A percentile compares a stretch with the other conserved stretches of the same genome.
Conservation (phyloP, 2,329 filamentous ascomycete genomes). For the Helicocarpus griseus region DNA sequence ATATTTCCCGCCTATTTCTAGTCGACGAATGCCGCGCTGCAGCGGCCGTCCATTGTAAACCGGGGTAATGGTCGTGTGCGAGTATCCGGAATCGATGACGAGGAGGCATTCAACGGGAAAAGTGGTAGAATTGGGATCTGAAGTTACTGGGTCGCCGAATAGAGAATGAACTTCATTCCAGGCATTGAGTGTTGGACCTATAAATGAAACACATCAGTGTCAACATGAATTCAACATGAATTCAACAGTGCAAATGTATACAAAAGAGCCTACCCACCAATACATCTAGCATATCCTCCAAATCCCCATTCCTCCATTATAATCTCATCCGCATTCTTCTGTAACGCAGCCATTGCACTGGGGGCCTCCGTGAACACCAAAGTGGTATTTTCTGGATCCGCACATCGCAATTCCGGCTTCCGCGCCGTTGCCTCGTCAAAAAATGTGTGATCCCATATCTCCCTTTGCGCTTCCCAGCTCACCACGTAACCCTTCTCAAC, state of each 20-base stretch:
- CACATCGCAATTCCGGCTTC: conserved; percentile 30
- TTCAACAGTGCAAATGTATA: not conserved
- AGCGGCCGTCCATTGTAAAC: conserved; percentile 71
- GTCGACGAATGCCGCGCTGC: conserved; percentile 68
- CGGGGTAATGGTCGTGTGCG: conserved; percentile 83
- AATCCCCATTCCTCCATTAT: conserved; percentile 97
- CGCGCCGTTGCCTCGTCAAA: conserved; percentile 59
- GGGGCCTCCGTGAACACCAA: conserved; percentile 78
- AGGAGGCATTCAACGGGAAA: conserved; percentile 70
- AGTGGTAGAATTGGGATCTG: conserved; percentile 33
- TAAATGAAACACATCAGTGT: not conserved
- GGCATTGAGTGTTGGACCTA: conserved; percentile 66
- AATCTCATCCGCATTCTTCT: conserved; percentile 89
- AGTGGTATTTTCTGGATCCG: conserved; percentile 68
- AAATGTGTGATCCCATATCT: conserved; percentile 89
- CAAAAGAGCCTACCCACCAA: conserved; percentile 44
- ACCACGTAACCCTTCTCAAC: conserved; percentile 93
- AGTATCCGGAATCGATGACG: conserved; percentile 85
- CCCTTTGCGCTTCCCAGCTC: conserved; percentile 92
- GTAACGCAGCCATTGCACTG: conserved; percentile 69
- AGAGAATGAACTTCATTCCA: conserved; percentile 68
- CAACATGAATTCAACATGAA: not conserved
- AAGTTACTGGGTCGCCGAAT: conserved; percentile 48
- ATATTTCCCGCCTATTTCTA: conserved; percentile 87
- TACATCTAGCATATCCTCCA: conserved; percentile 67